Percentiles rank a stretch among this genome's conserved stretches.
These are phyloP conservation scores for Pleodorina starrii DNA, from an alignment of 139 green algal species.

Conservation along the genomic window DNA sequence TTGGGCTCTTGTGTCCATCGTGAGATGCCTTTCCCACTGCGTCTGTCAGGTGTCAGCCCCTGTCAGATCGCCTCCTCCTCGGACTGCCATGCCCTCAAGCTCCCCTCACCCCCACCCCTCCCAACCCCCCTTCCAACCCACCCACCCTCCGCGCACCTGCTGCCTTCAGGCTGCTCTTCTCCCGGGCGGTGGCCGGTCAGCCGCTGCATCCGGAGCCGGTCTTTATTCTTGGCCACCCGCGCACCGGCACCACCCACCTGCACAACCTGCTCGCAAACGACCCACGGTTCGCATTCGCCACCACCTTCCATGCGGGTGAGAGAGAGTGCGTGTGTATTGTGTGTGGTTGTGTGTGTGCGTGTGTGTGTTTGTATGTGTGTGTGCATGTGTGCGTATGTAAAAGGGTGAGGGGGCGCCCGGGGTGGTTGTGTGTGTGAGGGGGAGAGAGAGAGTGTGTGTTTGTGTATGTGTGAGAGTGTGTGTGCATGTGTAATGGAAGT, in stretches of 20 bases:
- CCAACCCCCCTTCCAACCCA: background rate
- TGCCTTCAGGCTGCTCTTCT: constrained; percentile 59
- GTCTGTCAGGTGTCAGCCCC: background rate
- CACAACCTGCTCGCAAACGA: constrained; percentile 78
- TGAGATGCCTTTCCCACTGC: background rate
- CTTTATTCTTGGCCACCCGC: constrained; percentile 78
- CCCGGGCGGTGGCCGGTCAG: constrained; percentile 33
- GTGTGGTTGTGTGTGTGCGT: background rate
- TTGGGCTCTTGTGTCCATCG: background rate
- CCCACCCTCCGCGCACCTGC: background rate
- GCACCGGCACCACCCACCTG: constrained; percentile 82
- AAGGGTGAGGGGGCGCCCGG: too few relatives aligned
- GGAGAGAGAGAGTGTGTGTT: background rate
- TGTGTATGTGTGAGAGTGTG: background rate
- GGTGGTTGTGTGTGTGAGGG: too few relatives aligned
- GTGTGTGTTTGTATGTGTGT: background rate
- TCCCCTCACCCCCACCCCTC: background rate
- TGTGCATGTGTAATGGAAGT: too few relatives aligned
- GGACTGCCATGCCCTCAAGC: background rate
- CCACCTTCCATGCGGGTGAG: constrained; percentile 69
- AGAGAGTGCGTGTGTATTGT: background rate
- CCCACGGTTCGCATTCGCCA: constrained; percentile 68
- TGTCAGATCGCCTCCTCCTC: background rate
- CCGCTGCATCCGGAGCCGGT: constrained; percentile 68
- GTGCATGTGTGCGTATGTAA: too few relatives aligned